Base-by-base conservation (phyloP, 768 basidiomycete species). In the Tulasnella sp. region DNA sequence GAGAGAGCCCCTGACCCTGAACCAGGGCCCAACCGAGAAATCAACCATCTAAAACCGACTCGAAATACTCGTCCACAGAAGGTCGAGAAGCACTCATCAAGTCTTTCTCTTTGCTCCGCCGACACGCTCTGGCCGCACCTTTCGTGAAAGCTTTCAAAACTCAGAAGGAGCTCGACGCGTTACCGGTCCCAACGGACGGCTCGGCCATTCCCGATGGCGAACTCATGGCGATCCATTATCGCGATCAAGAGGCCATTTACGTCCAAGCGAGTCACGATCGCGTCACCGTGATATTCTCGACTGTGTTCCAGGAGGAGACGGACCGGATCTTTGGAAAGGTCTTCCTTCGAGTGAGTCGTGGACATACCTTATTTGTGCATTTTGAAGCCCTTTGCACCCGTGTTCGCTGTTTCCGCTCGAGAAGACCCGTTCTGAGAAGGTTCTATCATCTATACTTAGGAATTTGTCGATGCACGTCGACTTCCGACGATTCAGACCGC, bases 381-480 rank as follows among this genome's bases (percentile, higher is more conserved):
- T 66, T 8, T 12, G 2, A 16, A 41, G n/a, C 9, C 22, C 26
- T 22, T 44, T n/a, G n/a, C n/a, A 11, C n/a, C n/a, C n/a, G n/a
- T n/a, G 19, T 34, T 63, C 73, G 67, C 69, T 22, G 52, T 65
- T 39, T 22, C 52, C 9, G 62, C 34, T 32, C 62, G 73, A 32
- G 78, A 19, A 6, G 29, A 5, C 40, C 29, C n/a, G 36, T 62
- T 37, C 42, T n/a, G n/a, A 64, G 26, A 32, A 59, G 34, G 14
- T 59, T 59, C 52, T 14, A 12, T 74, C 1, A 65, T 72, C 26
- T 66, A 39, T 37, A 35, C 66, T 0, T 75, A 95, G 94, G 97
- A 98, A 89, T 99, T 99, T 77, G 97, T 98, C 37, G 97, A 99
- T 83, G 96, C 97, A n/a, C 87, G 97, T 70, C 86, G 93, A 66